These are phyloP conservation scores for Saccharomyces paradoxus DNA, from an alignment of 805 yeast species.

Conservation along the genomic window DNA sequence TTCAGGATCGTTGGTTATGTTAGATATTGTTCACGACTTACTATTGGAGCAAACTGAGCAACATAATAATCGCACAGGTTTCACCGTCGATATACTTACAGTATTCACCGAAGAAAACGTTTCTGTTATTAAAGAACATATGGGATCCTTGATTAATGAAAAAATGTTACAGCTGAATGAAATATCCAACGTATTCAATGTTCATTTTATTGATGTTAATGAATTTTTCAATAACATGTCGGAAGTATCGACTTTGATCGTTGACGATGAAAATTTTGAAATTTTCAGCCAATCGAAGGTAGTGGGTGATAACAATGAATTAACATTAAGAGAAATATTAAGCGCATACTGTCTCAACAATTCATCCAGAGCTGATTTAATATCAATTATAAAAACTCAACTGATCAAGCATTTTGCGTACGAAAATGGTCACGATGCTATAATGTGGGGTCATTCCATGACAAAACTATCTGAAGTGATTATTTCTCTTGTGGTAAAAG, in stretches of 20 bases:
- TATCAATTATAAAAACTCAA: conserved; percentile 39
- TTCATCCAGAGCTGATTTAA: conserved; percentile 60
- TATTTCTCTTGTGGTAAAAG: conserved; percentile 73
- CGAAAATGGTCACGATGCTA: conserved; percentile 39
- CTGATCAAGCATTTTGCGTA: conserved; percentile 42
- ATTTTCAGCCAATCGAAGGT: conserved; percentile 4
- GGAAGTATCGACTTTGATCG: conserved; percentile 18
- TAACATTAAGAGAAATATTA: conserved; percentile 8
- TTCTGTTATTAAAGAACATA: conserved; percentile 9
- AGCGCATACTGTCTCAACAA: conserved; percentile 34
- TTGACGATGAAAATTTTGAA: conserved; percentile 26
- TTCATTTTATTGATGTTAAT: conserved; percentile 37
- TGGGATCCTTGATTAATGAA: conserved; percentile 16
- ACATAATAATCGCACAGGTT: conserved; percentile 64
- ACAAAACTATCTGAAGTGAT: conserved; percentile 73
- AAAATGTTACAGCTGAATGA: conserved; percentile 21
- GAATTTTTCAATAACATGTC: conserved; percentile 29
- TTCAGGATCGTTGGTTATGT: conserved; percentile 52
- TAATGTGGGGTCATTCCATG: conserved; percentile 72
- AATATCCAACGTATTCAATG: conserved; percentile 5
- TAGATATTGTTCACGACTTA: conserved; percentile 57
- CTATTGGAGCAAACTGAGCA: conserved; percentile 53
- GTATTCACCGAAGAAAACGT: conserved; percentile 34
- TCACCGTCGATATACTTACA: conserved; percentile 43
- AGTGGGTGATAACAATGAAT: background rate